Base-by-base conservation (phyloP, 202 grass and related monocot species). In the Saccharum hybrid region DNA sequence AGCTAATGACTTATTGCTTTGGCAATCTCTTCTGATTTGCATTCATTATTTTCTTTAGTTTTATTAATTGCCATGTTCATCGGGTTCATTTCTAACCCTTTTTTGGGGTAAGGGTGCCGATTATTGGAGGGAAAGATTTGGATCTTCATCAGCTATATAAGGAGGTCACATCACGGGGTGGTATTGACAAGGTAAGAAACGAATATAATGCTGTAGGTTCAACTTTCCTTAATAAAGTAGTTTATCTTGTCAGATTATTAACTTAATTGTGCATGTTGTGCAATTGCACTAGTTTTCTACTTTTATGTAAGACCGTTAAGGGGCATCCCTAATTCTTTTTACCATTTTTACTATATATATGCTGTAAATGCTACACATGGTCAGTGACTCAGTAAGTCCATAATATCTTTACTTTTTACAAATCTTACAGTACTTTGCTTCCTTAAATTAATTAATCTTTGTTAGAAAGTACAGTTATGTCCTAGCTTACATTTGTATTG, bases 111-210 rank as follows among this genome's bases (percentile, higher is more conserved):
- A 99, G 96, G 96, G 86, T 99, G 65, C 96, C 96, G 80, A 89
- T 94, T 75, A 92, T 99, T 68, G 96, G 96, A 82, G 96, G 96
- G 84, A 99, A 88, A 81, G 86, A 94, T 79, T 87, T 99, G 75
- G 93, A 99, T 88, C 96, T 99, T 72, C 91, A 96, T 99, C 87
- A 77, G 68, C 89, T 99, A 57, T 99, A 92, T 87, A 87, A 75
- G 68, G 89, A 94, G 82, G 97, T 99, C 54, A 94, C 91, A 52
- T 94, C 80, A 71, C 89, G 97, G 82, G 96, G 97, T 86, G 97
- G 97, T 43, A 90, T 99, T 83, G 91, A 92, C 60, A 99, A 99
- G 91, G 97, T 86, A 75, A 52, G 85, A 80, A 88, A 60, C 79
- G 7, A 46, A 84, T 76, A 38, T 8, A 71, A 65, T 71, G 38